Conservation (phyloP, 192 early-diverging fungal species). For the Fimicolochytrium jonesii region DNA sequence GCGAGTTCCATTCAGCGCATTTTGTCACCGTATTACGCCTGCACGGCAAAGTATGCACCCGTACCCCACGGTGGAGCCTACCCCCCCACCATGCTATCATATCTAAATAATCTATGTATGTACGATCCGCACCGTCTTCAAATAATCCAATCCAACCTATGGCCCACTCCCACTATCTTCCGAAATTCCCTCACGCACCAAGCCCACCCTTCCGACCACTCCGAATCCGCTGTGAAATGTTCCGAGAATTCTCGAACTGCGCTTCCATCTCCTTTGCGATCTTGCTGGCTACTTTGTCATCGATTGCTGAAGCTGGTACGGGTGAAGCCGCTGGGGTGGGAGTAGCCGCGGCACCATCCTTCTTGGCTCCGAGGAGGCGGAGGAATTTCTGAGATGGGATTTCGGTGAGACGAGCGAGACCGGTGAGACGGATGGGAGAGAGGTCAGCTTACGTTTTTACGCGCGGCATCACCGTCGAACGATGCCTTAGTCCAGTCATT, state of each 20-base stretch:
- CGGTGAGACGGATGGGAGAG: neutral
- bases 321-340: neutral
- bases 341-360: slow-evolving; percentile 13
- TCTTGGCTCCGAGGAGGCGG: slow-evolving; percentile 59
- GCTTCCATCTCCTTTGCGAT: slow-evolving; percentile 53
- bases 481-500: slow-evolving; percentile 62
- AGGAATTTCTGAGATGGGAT: slow-evolving; percentile 45
- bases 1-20: too few relatives aligned
- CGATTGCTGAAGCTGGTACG: slow-evolving; percentile 49
- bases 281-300: slow-evolving; percentile 43
- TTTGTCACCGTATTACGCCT: too few relatives aligned
- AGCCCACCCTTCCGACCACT: slow-evolving; percentile 6
- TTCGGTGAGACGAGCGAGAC: neutral
- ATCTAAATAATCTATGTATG: too few relatives aligned
- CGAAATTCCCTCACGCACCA: too few relatives aligned
- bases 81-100: too few relatives aligned
- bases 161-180: too few relatives aligned
- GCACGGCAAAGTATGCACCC: too few relatives aligned
- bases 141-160: too few relatives aligned
- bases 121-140: too few relatives aligned
- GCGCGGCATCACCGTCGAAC: slow-evolving; percentile 48
- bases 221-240: slow-evolving; percentile 43
- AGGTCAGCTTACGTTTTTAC: slow-evolving; percentile 36
- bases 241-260: slow-evolving; percentile 54
- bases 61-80: too few relatives aligned